Evolutionary conservation across 495 filamentous ascomycete species (phyloP).

Genomic region (Aspergillus ostianus): DNA sequence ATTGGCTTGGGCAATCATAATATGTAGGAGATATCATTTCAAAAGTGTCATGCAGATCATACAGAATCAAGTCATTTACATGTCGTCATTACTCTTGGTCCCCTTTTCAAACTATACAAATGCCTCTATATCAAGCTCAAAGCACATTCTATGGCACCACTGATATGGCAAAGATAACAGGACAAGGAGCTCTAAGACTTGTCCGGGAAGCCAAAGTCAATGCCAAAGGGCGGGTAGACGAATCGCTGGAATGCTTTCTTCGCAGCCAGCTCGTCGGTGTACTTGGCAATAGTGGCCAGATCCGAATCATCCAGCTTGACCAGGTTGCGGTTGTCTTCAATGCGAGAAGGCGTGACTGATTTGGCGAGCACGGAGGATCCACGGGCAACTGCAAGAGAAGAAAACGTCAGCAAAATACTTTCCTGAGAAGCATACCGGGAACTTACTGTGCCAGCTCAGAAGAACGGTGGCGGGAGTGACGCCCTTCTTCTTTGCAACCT

Average conservation of each 20-base stretch:
- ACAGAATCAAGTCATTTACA: not conserved
- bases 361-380: constrained; percentile 76
- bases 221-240: constrained; percentile 76
- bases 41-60: not conserved
- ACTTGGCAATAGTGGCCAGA: constrained; percentile 60
- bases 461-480: constrained; percentile 62
- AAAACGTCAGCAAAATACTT: constrained; percentile 1
- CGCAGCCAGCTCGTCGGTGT: constrained; percentile 56
- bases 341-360: constrained; percentile 71
- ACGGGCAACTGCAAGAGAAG: constrained; percentile 54
- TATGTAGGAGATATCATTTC: not conserved
- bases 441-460: constrained; percentile 72
- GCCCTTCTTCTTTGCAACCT: constrained; percentile 67
- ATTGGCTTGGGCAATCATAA: not conserved
- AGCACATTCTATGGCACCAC: not conserved
- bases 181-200: constrained; percentile 37
- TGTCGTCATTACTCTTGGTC: not conserved
- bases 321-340: constrained; percentile 70
- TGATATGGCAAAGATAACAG: not conserved
- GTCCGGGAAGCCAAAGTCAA: constrained; percentile 76
- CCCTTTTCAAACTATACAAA: not conserved
- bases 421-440: constrained; percentile 1
- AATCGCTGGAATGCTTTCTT: constrained; percentile 64
- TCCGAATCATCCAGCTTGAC: constrained; percentile 66
- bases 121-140: not conserved